Conservation (phyloP, 2,329 filamentous ascomycete species). For the Penicillium olsonii region DNA sequence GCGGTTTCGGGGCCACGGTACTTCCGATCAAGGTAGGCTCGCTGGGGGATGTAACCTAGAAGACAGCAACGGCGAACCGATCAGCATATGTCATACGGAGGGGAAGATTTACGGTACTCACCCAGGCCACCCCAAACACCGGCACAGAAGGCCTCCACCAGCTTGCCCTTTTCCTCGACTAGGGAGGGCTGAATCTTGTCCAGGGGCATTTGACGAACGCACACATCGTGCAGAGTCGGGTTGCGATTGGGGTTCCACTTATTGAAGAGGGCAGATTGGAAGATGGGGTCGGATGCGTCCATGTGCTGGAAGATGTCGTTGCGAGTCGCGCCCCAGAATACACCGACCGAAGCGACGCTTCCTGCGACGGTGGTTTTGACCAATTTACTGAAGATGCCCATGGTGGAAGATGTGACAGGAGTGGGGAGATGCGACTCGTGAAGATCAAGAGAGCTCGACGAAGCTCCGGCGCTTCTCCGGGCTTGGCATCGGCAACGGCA, state of each 20-base stretch:
- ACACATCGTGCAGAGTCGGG: conserved; percentile 65
- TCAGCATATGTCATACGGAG: background rate
- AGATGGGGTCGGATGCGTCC: conserved; percentile 62
- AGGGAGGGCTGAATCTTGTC: conserved; percentile 66
- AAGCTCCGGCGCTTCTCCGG: conserved; percentile 2
- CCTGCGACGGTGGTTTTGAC: conserved; percentile 49
- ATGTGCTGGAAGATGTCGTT: conserved; percentile 61
- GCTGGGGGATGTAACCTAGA: conserved; percentile 53
- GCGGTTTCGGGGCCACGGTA: conserved; percentile 59
- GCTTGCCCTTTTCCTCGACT: conserved; percentile 60
- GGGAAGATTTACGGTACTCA: conserved; percentile 39
- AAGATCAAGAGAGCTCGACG: conserved; percentile 1
- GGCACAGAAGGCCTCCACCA: conserved; percentile 67
- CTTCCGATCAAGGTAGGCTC: conserved; percentile 60
- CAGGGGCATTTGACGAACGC: conserved; percentile 63
- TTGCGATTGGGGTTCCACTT: conserved; percentile 65
- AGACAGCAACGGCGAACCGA: background rate
- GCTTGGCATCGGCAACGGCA: background rate
- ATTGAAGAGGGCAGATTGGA: conserved; percentile 58
- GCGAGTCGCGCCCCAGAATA: conserved; percentile 57
- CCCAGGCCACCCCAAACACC: conserved; percentile 68
- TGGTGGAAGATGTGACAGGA: conserved; percentile 28
- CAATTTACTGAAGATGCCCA: conserved; percentile 55
- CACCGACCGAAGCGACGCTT: conserved; percentile 52
- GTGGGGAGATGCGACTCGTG: background rate